Conservation (phyloP, 2,329 filamentous ascomycete genomes). For the Ustulina deusta region DNA sequence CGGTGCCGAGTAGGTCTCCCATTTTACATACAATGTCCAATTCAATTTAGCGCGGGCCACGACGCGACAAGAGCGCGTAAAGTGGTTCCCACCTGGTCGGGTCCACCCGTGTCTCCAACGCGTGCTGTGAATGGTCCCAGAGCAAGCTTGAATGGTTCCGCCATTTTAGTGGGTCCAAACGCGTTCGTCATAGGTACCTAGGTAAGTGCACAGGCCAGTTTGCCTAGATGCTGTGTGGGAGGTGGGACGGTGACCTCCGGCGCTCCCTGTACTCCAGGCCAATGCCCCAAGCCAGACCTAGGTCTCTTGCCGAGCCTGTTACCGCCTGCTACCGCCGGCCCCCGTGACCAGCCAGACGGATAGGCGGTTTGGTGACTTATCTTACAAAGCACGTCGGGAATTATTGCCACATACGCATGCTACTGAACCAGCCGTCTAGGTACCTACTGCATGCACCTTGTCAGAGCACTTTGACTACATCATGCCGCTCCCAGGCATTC, state of each 20-base stretch:
- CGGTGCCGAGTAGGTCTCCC: conserved; percentile 12
- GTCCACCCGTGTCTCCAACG: conserved; percentile 9
- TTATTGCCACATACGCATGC: conserved; percentile 35
- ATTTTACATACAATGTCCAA: conserved; percentile 16
- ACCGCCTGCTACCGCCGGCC: conserved; percentile 14
- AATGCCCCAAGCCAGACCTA: background rate
- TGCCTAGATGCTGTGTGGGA: background rate
- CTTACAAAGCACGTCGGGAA: conserved; percentile 22
- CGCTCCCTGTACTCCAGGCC: background rate
- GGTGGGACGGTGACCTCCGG: conserved; percentile 18
- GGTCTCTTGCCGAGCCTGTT: conserved; percentile 1
- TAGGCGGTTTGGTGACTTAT: background rate
- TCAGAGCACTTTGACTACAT: conserved; percentile 19
- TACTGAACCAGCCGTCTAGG: background rate
- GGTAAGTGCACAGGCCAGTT: background rate
- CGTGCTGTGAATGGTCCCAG: background rate
- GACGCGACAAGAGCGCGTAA: conserved; percentile 48
- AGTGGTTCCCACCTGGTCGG: conserved; percentile 39
- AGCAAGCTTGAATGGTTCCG: background rate
- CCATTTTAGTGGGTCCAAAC: background rate
- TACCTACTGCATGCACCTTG: background rate
- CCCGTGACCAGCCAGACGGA: background rate
- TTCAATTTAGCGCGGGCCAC: conserved; percentile 40
- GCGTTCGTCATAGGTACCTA: background rate
- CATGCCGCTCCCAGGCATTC: conserved; percentile 36